Evolutionary conservation across 441 rosid genomes (phyloP).

Genomic region (Metrosideros polymorpha): DNA sequence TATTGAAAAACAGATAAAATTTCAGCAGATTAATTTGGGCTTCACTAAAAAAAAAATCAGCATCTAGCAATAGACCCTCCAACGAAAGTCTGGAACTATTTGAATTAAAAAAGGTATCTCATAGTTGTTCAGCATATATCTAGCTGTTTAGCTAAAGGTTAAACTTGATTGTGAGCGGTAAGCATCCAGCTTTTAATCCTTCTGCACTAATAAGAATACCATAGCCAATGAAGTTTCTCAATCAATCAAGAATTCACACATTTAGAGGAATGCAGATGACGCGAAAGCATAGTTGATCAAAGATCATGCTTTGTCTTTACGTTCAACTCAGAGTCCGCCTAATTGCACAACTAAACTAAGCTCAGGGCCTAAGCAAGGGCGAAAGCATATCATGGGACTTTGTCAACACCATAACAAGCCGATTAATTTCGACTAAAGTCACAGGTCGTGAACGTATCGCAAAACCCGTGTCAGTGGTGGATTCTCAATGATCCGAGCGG

Average conservation of each 20-base stretch:
- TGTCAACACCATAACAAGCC: neutral
- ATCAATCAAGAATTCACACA: neutral
- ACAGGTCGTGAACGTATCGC: neutral
- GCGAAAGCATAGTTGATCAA: neutral
- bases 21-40: neutral
- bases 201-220: neutral
- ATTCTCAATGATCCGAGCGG: neutral
- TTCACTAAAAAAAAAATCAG: neutral
- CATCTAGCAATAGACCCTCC: neutral
- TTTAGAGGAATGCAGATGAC: neutral
- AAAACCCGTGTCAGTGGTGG: neutral
- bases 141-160: neutral
- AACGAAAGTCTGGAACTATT: neutral
- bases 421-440: neutral
- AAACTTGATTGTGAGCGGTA: neutral
- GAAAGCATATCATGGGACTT: neutral
- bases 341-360: neutral
- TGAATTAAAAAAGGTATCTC: neutral
- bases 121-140: neutral
- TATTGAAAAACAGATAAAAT: neutral
- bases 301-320: neutral
- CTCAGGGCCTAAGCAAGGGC: neutral
- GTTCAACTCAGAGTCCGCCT: neutral
- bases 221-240: neutral
- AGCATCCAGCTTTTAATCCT: neutral